phyloP scores from a whole-genome alignment of 179 eudicot species.

The Gypsophila paniculata region DNA sequence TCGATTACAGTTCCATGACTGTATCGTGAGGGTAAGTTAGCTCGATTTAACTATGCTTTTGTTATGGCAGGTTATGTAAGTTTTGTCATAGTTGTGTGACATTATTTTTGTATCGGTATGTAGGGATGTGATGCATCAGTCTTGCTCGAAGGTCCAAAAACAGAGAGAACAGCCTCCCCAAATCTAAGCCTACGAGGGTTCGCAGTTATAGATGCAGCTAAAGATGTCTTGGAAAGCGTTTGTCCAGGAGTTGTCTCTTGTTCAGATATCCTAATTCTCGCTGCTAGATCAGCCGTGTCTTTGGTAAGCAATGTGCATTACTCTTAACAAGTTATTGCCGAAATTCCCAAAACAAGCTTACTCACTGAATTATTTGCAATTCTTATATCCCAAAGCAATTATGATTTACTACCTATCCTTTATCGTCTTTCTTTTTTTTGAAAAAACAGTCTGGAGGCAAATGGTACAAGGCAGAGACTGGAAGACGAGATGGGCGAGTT shows the following conservation, averaged over 20 bases:
- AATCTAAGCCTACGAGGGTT: constrained; percentile 32
- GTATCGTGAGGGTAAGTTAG: constrained; percentile 24
- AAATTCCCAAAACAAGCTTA: too few species aligned
- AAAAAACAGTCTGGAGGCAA: constrained; percentile 32
- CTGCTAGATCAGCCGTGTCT: constrained; percentile 35
- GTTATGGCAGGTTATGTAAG: background rate
- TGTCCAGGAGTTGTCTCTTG: constrained; percentile 54
- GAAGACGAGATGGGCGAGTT: constrained; percentile 36
- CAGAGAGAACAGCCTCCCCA: constrained; percentile 37
- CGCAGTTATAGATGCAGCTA: constrained; percentile 33
- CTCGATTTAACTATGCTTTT: background rate
- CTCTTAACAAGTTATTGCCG: too few species aligned
- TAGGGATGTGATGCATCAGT: constrained; percentile 47
- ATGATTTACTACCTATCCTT: too few species aligned
- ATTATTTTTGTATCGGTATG: background rate
- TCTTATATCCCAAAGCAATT: too few species aligned
- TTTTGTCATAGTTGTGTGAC: background rate
- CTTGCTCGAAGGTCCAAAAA: constrained; percentile 27
- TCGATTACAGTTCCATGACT: constrained; percentile 27
- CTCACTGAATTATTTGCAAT: too few species aligned
- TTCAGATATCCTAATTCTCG: constrained; percentile 36
- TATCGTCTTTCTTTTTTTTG: background rate
- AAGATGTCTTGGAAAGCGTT: constrained; percentile 29
- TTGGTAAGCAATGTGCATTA: constrained; percentile 20
- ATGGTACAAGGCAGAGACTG: constrained; percentile 28